A percentile compares a stretch with the other conserved stretches of the same genome.
These are phyloP conservation scores for Abrus pulchellus DNA, from an alignment of 306 rosid species.

Conservation along the genomic window DNA sequence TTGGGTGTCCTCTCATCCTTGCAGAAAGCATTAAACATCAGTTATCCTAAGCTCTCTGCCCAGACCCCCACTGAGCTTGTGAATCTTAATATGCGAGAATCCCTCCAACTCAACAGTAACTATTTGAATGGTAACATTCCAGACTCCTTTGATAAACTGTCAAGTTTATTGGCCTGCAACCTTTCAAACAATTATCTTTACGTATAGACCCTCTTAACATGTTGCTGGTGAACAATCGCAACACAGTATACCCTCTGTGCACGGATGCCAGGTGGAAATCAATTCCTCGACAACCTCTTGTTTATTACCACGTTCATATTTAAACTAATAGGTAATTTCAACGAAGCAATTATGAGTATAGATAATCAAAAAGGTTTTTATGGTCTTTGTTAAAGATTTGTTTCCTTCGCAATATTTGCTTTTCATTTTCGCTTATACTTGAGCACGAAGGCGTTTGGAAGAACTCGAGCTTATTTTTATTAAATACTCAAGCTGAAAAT, in stretches of 20 bases:
- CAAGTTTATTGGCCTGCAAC: constrained; percentile 72
- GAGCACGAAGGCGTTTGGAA: neutral
- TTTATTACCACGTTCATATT: neutral
- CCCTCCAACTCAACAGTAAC: constrained; percentile 74
- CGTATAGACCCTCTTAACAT: neutral
- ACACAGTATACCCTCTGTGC: neutral
- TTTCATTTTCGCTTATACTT: neutral
- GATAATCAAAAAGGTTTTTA: neutral
- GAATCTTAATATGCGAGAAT: constrained; percentile 57
- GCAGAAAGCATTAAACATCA: constrained; percentile 79
- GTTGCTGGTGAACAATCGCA: too few species aligned
- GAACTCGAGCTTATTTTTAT: neutral
- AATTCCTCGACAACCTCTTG: neutral
- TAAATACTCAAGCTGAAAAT: neutral
- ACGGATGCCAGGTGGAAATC: neutral
- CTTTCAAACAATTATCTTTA: constrained; percentile 74
- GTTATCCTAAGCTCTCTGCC: constrained; percentile 68
- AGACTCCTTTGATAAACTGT: constrained; percentile 55
- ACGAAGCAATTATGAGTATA: neutral
- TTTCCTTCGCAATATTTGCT: neutral
- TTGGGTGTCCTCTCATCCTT: constrained; percentile 67
- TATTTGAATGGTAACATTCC: constrained; percentile 73
- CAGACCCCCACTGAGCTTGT: constrained; percentile 69
- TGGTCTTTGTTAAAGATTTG: neutral
- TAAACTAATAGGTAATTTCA: neutral